Evolutionary conservation across 2,329 filamentous ascomycete genomes (phyloP).

Genomic region (Aspergillus vadensis): DNA sequence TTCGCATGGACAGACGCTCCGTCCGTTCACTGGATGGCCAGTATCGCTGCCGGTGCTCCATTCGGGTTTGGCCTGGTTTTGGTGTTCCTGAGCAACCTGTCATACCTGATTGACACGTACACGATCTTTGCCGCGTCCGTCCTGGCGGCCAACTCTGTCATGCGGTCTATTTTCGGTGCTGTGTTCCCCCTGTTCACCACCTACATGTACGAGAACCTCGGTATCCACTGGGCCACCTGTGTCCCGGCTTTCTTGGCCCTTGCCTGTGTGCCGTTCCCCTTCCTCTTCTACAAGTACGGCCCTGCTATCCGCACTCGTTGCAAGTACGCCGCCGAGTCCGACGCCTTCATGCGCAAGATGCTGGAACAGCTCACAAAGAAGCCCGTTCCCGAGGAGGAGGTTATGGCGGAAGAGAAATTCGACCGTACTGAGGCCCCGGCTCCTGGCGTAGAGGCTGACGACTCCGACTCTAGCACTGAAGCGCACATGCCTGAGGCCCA

Average conservation of each 20-base stretch:
- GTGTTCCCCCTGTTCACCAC: conserved; percentile 52
- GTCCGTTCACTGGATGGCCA: conserved; percentile 43
- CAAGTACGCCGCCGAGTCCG: conserved; percentile 43
- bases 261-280: conserved; percentile 47
- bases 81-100: conserved; percentile 45
- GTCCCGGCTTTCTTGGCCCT: conserved; percentile 51
- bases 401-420: conserved; percentile 25
- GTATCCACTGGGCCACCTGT: conserved; percentile 52
- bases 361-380: conserved; percentile 28
- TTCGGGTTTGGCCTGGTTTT: conserved; percentile 49
- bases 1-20: conserved; percentile 61
- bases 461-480: conserved; percentile 24
- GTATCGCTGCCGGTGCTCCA: conserved; percentile 39
- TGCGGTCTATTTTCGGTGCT: conserved; percentile 51
- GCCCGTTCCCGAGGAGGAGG: conserved; percentile 17
- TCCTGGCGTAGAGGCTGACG: conserved; percentile 28
- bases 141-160: conserved; percentile 48
- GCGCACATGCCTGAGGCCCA: conserved; percentile 24
- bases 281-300: conserved; percentile 49
- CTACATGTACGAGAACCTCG: conserved; percentile 48
- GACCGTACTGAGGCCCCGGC: conserved; percentile 40
- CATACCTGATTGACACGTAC: conserved; percentile 48
- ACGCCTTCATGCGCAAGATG: conserved; percentile 41
- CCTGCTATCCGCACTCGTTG: conserved; percentile 42
- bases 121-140: conserved; percentile 48